phyloP scores from a whole-genome alignment of 352 stramenopile species.

The Phytophthora quininea region DNA sequence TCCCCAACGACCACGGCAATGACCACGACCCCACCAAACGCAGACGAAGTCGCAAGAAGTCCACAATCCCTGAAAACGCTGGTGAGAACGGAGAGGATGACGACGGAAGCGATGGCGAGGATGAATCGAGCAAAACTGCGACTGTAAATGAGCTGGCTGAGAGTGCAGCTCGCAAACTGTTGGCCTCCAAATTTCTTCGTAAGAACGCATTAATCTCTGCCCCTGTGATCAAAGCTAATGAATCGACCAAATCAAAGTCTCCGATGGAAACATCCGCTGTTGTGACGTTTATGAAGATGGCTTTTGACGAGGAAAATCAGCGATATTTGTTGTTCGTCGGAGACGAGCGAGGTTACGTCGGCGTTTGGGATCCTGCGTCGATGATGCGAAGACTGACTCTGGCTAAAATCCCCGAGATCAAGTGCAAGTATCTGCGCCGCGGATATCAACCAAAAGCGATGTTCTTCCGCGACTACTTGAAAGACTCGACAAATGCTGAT shows the following conservation, averaged over 20 bases:
- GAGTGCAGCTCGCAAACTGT: constrained; percentile 42
- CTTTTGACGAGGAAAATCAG: constrained; percentile 49
- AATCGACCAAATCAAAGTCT: constrained; percentile 6
- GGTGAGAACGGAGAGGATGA: constrained; percentile 22
- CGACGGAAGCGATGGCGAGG: not conserved
- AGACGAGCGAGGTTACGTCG: constrained; percentile 55
- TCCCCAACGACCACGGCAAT: constrained; percentile 62
- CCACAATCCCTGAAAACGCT: constrained; percentile 5
- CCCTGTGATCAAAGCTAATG: constrained; percentile 9
- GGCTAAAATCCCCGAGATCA: constrained; percentile 64
- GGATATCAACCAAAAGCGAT: constrained; percentile 69
- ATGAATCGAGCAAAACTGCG: constrained; percentile 11
- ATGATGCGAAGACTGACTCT: constrained; percentile 61
- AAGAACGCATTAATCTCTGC: constrained; percentile 28
- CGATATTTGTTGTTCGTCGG: constrained; percentile 65
- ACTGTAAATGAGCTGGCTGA: constrained; percentile 46
- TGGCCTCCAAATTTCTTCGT: constrained; percentile 18
- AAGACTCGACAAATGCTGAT: constrained; percentile 36
- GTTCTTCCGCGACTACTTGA: constrained; percentile 62
- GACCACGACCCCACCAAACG: constrained; percentile 20
- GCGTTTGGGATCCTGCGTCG: constrained; percentile 52
- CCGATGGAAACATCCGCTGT: constrained; percentile 19
- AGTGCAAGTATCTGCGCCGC: constrained; percentile 61
- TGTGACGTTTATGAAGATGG: constrained; percentile 61
- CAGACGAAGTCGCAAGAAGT: constrained; percentile 6